Evolutionary conservation across 192 early-diverging fungal genomes (phyloP).

Genomic region (Funneliformis geosporum): DNA sequence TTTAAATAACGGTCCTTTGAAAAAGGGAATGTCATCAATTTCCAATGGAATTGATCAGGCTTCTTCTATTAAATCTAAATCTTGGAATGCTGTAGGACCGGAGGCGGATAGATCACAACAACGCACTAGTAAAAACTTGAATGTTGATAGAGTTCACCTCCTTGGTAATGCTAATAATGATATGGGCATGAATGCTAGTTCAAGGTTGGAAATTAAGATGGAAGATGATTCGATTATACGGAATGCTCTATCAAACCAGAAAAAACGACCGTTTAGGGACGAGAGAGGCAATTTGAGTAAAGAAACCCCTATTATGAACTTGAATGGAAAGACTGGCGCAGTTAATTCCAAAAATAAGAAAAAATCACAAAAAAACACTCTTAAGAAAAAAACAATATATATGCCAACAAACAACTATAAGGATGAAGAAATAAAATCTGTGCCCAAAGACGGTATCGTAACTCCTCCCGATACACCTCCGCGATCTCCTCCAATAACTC

Average conservation of each 20-base stretch:
- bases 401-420: background rate
- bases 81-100: conserved; percentile 12
- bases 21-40: background rate
- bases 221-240: background rate
- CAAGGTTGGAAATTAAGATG: background rate
- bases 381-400: conserved; percentile 9
- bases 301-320: background rate
- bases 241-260: background rate
- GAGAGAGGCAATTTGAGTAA: background rate
- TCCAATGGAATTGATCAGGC: too few species aligned
- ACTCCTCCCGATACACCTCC: conserved; percentile 24
- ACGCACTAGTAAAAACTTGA: background rate
- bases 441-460: background rate
- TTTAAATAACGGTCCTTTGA: background rate
- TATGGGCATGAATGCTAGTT: background rate
- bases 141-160: background rate
- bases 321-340: background rate
- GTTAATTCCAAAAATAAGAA: background rate
- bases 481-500: background rate
- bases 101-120: background rate
- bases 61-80: background rate
- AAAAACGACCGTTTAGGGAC: background rate
- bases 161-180: background rate
- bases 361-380: background rate
- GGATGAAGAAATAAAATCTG: background rate